Base-by-base conservation (phyloP, 495 filamentous ascomycete genomes). In the Terfezia boudieri region DNA sequence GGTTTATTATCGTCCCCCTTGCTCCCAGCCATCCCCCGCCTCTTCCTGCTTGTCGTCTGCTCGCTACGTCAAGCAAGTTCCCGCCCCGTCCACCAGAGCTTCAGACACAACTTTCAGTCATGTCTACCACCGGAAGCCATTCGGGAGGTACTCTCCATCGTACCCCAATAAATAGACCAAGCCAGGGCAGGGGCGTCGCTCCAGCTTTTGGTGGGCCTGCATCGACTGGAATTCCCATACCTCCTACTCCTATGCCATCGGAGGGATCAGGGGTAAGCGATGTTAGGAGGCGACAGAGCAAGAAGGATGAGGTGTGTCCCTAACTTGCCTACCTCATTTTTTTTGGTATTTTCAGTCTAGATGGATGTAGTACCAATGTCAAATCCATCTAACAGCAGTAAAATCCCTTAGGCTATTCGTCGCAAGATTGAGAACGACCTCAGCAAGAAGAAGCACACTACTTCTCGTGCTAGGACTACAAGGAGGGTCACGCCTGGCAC, bases 341-440 rank as follows among this genome's bases (percentile, higher is more conserved):
- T 32, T 32, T 32, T 32, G 4, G 26, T 32, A 32, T 32, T 32
- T 32, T 52, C 46, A 48, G 20, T 41, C 17, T n/a, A 23, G 51
- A 23, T n/a, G 49, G 52, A 46, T 35, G 17, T n/a, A 23, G 55
- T 17, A 22, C 9, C 36, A 37, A 46, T 23, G 23, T 57, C 50
- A 36, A 43, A 37, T 58, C 50, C 26, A 32, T 32, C 26, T 32
- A 32, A 32, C 26, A 32, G 26, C 7, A 32, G n/a, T 32, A 7
- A 7, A 32, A 5, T 5, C 7, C 7, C 26, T 43, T 63, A 98
- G 90, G 90, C 90, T 43, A 96, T 99, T 67, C 84, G 90, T 59
- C 81, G 80, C 58, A 95, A 93, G 73, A 77, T 96, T 75, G 90
- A 96, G 74, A 86, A 76, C 61, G 90, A 99, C 67, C 85, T 99